Evolutionary conservation across 805 yeast species (phyloP).

Genomic region (Kuraishia molischiana): DNA sequence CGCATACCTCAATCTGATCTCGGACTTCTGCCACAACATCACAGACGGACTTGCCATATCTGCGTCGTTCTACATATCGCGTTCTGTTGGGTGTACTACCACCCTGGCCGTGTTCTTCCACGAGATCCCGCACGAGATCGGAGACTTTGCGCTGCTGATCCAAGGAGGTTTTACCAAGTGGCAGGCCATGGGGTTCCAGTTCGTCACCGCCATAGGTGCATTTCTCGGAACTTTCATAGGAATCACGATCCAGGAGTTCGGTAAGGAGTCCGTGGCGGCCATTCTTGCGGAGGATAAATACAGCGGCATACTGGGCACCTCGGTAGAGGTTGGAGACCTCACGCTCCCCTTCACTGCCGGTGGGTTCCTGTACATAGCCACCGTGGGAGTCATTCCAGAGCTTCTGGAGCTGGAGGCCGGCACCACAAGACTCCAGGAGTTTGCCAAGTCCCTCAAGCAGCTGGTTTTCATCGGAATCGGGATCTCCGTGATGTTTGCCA

Average conservation of each 20-base stretch:
- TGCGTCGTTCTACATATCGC: slow-evolving; percentile 55
- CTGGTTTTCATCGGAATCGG: slow-evolving; percentile 42
- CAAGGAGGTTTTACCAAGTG: slow-evolving; percentile 60
- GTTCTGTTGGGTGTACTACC: slow-evolving; percentile 56
- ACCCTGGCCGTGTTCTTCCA: slow-evolving; percentile 65
- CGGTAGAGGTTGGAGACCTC: slow-evolving; percentile 38
- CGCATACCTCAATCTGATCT: slow-evolving; percentile 56
- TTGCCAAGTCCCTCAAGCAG: slow-evolving; percentile 33
- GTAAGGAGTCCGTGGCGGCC: slow-evolving; percentile 9
- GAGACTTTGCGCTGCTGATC: slow-evolving; percentile 66
- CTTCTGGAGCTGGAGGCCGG: slow-evolving; percentile 34
- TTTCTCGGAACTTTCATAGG: slow-evolving; percentile 58
- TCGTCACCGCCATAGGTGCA: slow-evolving; percentile 57
- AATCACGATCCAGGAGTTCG: slow-evolving; percentile 38
- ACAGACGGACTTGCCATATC: slow-evolving; percentile 74
- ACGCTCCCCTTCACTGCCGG: slow-evolving; percentile 71
- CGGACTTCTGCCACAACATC: slow-evolving; percentile 66
- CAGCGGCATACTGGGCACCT: slow-evolving; percentile 38
- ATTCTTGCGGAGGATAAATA: slow-evolving; percentile 5
- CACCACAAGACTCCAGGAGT: slow-evolving; percentile 26
- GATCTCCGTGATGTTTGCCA: slow-evolving; percentile 43
- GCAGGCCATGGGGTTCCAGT: slow-evolving; percentile 59
- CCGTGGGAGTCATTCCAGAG: slow-evolving; percentile 71
- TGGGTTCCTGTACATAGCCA: slow-evolving; percentile 63
- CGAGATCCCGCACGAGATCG: slow-evolving; percentile 76